These are phyloP conservation scores for Tricholoma flavovirens DNA, from an alignment of 768 basidiomycete species.

Conservation along the genomic window DNA sequence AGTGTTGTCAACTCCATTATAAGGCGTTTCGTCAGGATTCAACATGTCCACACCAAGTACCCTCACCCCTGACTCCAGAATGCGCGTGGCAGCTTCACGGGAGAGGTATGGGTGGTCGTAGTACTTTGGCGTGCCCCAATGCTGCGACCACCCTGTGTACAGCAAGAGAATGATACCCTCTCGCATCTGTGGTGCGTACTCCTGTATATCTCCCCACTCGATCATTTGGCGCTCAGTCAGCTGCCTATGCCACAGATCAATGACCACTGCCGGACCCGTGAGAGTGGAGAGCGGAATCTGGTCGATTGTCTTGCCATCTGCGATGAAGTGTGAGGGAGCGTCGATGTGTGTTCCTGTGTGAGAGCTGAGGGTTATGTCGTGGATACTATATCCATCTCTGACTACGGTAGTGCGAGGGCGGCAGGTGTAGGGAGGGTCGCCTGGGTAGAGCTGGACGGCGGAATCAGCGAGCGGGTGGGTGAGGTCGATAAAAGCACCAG, in stretches of 20 bases:
- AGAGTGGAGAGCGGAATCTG: constrained; percentile 50
- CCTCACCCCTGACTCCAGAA: constrained; percentile 46
- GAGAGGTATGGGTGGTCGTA: constrained; percentile 62
- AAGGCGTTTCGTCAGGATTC: constrained; percentile 60
- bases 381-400: constrained; percentile 46
- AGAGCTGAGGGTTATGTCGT: constrained; percentile 50
- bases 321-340: constrained; percentile 69
- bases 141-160: constrained; percentile 62
- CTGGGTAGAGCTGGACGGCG: constrained; percentile 46
- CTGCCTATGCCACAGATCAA: constrained; percentile 41
- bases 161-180: constrained; percentile 47
- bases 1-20: constrained; percentile 26
- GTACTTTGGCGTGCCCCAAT: constrained; percentile 48
- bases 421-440: constrained; percentile 45
- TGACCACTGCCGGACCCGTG: constrained; percentile 47
- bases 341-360: constrained; percentile 81
- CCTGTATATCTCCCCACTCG: constrained; percentile 45
- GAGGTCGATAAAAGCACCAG: constrained; percentile 42
- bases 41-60: constrained; percentile 61
- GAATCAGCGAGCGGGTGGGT: constrained; percentile 40
- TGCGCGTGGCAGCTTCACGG: constrained; percentile 41
- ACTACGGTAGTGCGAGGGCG: constrained; percentile 32
- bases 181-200: constrained; percentile 30
- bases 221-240: constrained; percentile 38
- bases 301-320: constrained; percentile 50